Conservation (phyloP, 352 stramenopile species). For the Blastocystis sp. region DNA sequence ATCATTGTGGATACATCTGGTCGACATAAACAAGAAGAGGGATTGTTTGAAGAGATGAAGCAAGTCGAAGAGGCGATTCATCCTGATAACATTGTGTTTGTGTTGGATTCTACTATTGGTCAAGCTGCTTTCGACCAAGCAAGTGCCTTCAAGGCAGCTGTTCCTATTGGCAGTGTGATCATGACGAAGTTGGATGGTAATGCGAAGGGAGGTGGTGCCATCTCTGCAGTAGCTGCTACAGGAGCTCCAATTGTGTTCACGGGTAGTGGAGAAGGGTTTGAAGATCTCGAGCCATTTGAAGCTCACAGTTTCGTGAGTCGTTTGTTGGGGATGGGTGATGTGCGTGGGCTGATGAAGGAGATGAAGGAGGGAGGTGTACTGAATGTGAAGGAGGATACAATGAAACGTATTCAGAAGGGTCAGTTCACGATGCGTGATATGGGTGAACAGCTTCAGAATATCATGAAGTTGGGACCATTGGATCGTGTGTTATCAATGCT, state of each 20-base stretch:
- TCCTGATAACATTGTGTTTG: conserved; percentile 94
- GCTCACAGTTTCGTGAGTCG: conserved; percentile 93
- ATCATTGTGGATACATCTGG: conserved; percentile 98
- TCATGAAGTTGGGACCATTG: conserved; percentile 95
- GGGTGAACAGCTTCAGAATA: conserved; percentile 95
- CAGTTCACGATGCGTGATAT: conserved; percentile 96
- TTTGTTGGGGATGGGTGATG: conserved; percentile 95
- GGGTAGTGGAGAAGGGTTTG: conserved; percentile 93
- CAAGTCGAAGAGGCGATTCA: conserved; percentile 88
- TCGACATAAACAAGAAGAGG: conserved; percentile 93
- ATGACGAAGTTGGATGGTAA: conserved; percentile 99
- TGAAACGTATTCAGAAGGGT: conserved; percentile 90
- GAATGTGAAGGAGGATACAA: conserved; percentile 90
- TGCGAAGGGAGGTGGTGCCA: conserved; percentile 93
- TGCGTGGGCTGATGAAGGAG: conserved; percentile 90
- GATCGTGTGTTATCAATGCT: conserved; percentile 98
- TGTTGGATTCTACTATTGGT: conserved; percentile 98
- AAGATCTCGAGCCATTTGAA: conserved; percentile 96
- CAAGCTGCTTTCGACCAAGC: conserved; percentile 95
- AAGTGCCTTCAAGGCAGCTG: conserved; percentile 87
- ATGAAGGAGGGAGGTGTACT: conserved; percentile 84
- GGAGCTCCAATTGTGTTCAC: conserved; percentile 96
- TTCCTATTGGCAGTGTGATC: conserved; percentile 94
- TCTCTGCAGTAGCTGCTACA: conserved; percentile 94
- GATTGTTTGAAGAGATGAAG: conserved; percentile 97